Evolutionary conservation across 2,329 filamentous ascomycete species (phyloP).

Genomic region (Aureobasidium vineae): DNA sequence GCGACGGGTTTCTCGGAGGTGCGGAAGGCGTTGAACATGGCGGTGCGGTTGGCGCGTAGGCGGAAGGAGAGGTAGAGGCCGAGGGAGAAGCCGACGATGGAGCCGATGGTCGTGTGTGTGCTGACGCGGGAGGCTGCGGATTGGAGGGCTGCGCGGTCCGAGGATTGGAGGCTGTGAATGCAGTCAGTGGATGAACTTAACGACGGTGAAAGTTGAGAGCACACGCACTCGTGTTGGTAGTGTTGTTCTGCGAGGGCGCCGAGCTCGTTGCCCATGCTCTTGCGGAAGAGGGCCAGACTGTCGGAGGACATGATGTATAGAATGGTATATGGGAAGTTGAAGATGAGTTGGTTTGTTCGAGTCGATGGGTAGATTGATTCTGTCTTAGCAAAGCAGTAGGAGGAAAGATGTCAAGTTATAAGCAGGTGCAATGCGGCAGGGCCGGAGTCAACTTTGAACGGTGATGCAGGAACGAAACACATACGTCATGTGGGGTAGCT

Average conservation of each 20-base stretch:
- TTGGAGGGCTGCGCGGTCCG: constrained; percentile 59
- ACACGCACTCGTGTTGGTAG: constrained; percentile 55
- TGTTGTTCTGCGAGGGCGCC: constrained; percentile 57
- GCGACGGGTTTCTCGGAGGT: constrained; percentile 61
- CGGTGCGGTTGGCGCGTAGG: constrained; percentile 54
- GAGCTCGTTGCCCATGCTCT: constrained; percentile 51
- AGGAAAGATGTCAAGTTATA: not conserved
- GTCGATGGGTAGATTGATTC: not conserved
- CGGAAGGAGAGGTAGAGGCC: constrained; percentile 59
- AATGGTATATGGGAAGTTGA: not conserved
- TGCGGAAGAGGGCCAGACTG: constrained; percentile 50
- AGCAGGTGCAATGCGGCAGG: not conserved
- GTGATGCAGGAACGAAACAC: constrained; percentile 13
- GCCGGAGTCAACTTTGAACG: not conserved
- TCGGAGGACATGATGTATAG: constrained; percentile 43
- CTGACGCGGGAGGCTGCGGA: constrained; percentile 57
- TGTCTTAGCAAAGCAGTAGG: not conserved
- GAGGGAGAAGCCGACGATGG: constrained; percentile 59
- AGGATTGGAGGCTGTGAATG: constrained; percentile 47
- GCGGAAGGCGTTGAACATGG: constrained; percentile 62
- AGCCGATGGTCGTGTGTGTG: constrained; percentile 58
- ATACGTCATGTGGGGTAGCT: constrained; percentile 23
- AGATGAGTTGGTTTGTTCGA: not conserved
- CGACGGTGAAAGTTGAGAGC: too few species aligned
- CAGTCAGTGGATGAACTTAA: not conserved